A percentile compares a stretch with the other conserved stretches of the same genome.
Conservation (phyloP, 495 filamentous ascomycete genomes). For the Filosporella fistucella region DNA sequence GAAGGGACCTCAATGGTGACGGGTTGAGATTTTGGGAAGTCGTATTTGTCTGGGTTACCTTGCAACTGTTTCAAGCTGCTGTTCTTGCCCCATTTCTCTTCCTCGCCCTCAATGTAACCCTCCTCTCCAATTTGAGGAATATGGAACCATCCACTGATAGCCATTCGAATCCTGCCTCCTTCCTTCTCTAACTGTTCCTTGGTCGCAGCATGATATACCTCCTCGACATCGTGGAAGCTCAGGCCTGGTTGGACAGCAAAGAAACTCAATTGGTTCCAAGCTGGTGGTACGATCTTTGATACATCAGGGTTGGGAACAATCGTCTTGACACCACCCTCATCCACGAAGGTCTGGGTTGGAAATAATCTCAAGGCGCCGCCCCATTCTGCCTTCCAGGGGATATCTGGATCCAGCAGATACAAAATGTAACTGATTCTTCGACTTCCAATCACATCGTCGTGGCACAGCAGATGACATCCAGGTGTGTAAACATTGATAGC, state of each 20-base stretch:
- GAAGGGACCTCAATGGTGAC: conserved; percentile 41
- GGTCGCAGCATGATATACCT: conserved; percentile 71
- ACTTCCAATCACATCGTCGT: conserved; percentile 97
- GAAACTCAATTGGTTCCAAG: conserved; percentile 96
- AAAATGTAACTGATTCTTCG: conserved; percentile 93
- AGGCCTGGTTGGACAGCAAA: conserved; percentile 96
- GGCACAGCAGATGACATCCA: conserved; percentile 90
- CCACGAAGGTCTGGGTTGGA: conserved; percentile 60
- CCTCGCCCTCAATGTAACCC: conserved; percentile 85
- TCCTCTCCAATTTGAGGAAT: conserved; percentile 94
- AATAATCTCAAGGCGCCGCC: conserved; percentile 89
- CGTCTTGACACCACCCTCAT: conserved; percentile 62
- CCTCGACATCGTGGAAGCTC: conserved; percentile 98
- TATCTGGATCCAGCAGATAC: conserved; percentile 90
- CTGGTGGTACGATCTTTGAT: conserved; percentile 77
- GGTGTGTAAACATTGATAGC: conserved; percentile 98
- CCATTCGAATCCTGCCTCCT: conserved; percentile 80
- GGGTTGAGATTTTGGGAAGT: conserved; percentile 66
- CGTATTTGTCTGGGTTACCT: conserved; percentile 82
- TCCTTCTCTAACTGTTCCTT: conserved; percentile 51
- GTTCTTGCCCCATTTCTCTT: conserved; percentile 79
- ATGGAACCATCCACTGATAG: conserved; percentile 99
- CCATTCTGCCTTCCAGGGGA: conserved; percentile 89
- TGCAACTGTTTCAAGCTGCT: conserved; percentile 89
- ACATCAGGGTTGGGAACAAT: conserved; percentile 71